phyloP scores from a whole-genome alignment of 345 rosid species.

The Euphorbia pulcherrima region DNA sequence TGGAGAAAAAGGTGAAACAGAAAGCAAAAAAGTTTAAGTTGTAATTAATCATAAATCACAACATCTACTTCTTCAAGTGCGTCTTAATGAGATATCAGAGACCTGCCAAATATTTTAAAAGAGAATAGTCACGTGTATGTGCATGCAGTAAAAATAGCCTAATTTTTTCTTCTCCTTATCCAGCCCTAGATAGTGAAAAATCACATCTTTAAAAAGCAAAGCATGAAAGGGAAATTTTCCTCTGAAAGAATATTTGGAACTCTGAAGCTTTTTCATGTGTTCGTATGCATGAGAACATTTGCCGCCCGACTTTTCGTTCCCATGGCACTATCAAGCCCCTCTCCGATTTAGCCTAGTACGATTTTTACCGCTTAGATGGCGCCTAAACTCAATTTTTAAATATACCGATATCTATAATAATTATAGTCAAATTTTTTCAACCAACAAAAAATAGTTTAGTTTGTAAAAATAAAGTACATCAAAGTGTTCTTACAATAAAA shows the following conservation, averaged over 20 bases:
- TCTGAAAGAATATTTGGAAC: not conserved
- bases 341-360: too few species aligned
- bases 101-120: not conserved
- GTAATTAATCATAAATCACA: not conserved
- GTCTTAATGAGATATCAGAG: not conserved
- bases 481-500: too few species aligned
- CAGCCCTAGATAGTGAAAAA: not conserved
- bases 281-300: not conserved
- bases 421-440: too few species aligned
- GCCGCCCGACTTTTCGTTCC: too few species aligned
- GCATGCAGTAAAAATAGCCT: not conserved
- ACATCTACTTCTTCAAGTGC: not conserved
- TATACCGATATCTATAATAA: too few species aligned
- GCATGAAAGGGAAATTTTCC: not conserved
- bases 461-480: too few species aligned
- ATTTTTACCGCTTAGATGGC: too few species aligned
- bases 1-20: constrained; percentile 25
- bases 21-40: constrained; percentile 19
- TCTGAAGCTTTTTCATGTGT: not conserved
- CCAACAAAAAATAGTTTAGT: too few species aligned
- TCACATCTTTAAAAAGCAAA: not conserved
- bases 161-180: not conserved
- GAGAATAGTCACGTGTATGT: not conserved
- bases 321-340: too few species aligned
- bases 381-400: too few species aligned